Conservation (phyloP, 2,329 filamentous ascomycete species). For the Aspergillus udagawae region DNA sequence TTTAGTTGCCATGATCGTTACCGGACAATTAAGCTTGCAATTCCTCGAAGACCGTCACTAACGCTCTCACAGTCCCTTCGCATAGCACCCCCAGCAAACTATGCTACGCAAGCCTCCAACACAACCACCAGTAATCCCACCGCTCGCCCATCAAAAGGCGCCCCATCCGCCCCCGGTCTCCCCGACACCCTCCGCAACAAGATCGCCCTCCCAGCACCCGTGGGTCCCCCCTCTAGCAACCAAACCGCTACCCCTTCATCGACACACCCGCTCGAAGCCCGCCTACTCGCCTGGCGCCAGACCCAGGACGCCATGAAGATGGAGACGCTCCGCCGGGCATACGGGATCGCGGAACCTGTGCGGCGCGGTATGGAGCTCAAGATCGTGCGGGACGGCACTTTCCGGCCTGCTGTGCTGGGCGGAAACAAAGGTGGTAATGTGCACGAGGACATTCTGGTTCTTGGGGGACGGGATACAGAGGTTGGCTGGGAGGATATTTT, state of each 20-base stretch:
- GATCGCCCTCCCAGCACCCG: constrained; percentile 59
- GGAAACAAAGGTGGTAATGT: constrained; percentile 59
- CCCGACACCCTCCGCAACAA: constrained; percentile 90
- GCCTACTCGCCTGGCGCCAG: constrained; percentile 82
- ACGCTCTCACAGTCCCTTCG: constrained; percentile 67
- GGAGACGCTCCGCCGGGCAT: constrained; percentile 79
- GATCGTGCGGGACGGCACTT: constrained; percentile 71
- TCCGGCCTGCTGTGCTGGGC: constrained; percentile 68
- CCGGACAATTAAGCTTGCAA: constrained; percentile 3
- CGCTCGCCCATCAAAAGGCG: constrained; percentile 56
- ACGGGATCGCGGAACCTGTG: constrained; percentile 89
- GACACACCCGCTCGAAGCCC: constrained; percentile 84
- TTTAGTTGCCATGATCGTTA: constrained; percentile 1
- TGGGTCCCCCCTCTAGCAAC: constrained; percentile 42
- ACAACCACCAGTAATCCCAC: constrained; percentile 57
- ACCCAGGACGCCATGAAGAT: constrained; percentile 87
- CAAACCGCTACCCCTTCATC: constrained; percentile 51
- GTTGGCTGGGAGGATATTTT: constrained; percentile 94
- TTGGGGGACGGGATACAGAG: constrained; percentile 67
- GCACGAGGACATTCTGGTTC: constrained; percentile 77
- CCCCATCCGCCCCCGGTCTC: constrained; percentile 86
- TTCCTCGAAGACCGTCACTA: background rate
- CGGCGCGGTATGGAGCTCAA: constrained; percentile 92
- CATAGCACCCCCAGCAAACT: constrained; percentile 69
- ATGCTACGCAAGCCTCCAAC: constrained; percentile 65